phyloP scores from a whole-genome alignment of 305 asterid genomes.

The Fraxinus platypoda region DNA sequence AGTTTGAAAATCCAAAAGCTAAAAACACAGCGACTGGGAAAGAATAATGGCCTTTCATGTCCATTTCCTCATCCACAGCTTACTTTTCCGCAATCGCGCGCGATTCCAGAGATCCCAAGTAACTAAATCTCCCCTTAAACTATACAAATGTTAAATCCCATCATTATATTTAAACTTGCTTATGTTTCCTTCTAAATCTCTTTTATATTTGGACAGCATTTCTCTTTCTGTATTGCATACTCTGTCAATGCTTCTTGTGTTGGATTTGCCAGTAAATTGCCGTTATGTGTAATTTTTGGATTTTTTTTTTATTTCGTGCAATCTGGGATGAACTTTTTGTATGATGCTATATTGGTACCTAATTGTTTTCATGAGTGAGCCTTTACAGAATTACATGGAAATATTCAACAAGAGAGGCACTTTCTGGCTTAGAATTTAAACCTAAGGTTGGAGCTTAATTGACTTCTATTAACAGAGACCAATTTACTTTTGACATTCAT shows the following conservation, averaged over 20 bases:
- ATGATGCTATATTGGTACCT: not conserved
- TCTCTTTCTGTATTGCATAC: slow-evolving; percentile 10
- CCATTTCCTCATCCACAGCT: slow-evolving; percentile 38
- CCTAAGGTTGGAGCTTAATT: not conserved
- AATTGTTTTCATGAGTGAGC: not conserved
- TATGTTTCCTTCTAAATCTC: not conserved
- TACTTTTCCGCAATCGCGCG: slow-evolving; percentile 17
- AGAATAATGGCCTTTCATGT: slow-evolving; percentile 13
- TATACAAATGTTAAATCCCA: not conserved
- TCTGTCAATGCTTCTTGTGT: slow-evolving; percentile 9
- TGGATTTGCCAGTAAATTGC: not conserved
- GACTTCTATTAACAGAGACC: not conserved
- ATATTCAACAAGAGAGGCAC: not conserved
- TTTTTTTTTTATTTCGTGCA: not conserved
- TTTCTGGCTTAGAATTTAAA: not conserved
- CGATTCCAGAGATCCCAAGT: slow-evolving; percentile 26
- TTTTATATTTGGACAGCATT: slow-evolving; percentile 20
- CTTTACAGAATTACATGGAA: not conserved
- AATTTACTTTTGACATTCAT: not conserved
- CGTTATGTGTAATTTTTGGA: not conserved
- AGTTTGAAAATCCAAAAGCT: not conserved
- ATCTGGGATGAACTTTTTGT: not conserved
- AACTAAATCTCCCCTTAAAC: slow-evolving; percentile 18
- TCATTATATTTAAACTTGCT: not conserved
- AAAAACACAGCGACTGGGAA: slow-evolving; percentile 9